Conservation (phyloP, 352 stramenopile species). For the Blastocystis sp. region DNA sequence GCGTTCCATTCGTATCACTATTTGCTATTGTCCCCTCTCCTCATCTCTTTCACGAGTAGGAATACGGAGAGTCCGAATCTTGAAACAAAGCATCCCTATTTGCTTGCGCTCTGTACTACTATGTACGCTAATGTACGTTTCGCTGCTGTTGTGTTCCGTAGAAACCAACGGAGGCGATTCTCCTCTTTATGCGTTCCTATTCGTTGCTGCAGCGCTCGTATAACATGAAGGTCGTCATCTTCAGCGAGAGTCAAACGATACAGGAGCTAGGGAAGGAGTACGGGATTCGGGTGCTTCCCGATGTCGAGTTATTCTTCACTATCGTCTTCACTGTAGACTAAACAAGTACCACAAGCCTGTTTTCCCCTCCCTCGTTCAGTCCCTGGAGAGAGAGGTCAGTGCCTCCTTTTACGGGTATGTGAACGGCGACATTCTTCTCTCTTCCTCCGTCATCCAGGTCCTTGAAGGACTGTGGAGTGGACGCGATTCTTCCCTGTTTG, state of each 20-base stretch:
- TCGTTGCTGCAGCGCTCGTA: constrained; percentile 28
- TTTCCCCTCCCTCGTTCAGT: background rate
- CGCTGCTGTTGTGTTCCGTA: background rate
- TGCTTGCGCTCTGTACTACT: background rate
- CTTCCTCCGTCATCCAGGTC: background rate
- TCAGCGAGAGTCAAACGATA: constrained; percentile 9
- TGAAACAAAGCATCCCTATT: background rate
- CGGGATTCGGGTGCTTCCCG: constrained; percentile 28
- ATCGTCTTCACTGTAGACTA: background rate
- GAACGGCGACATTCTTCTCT: constrained; percentile 61
- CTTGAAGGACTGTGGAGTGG: background rate
- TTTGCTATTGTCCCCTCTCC: background rate
- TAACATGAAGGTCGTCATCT: constrained; percentile 26
- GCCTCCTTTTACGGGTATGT: constrained; percentile 47
- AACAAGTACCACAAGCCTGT: constrained; percentile 46
- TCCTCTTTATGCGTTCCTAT: constrained; percentile 27
- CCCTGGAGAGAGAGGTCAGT: background rate
- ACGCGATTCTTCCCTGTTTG: background rate
- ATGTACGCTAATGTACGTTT: background rate
- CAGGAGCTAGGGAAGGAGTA: background rate
- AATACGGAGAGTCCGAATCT: background rate
- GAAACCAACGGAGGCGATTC: background rate
- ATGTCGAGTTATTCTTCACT: background rate
- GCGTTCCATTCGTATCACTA: background rate
- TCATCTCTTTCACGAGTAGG: background rate